Evolutionary conservation across 1,284 basidiomycete genomes (phyloP), one percentile per base, ranked within the genome.

Genomic region (Ceratobasidium sp.): DNA sequence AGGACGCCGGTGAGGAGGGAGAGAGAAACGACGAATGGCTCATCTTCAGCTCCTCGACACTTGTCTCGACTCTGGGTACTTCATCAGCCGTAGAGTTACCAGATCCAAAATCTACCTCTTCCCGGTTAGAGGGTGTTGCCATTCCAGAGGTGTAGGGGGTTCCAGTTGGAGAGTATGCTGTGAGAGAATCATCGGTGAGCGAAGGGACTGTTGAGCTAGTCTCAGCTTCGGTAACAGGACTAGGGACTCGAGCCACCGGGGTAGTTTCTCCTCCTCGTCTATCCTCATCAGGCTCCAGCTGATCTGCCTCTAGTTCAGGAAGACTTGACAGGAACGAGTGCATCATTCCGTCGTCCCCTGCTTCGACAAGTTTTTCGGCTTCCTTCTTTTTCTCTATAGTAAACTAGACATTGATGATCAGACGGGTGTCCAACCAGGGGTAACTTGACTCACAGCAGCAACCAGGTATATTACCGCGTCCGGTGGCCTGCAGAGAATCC

Each of bases 381-480:
- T 93, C 90, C 42, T 88, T 86, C 83, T 92, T 93, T 64, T 91
- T 87, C 13, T 88, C 85, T 20, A 95, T 83, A 51, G 91, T 87
- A 49, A 94, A 84, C 93, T 94, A 28, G 46, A 28, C 63, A 28
- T 51, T 72, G 58, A 20, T 53, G 20, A 61, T 58, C 60, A 76
- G 63, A 26, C n/a, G 18, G 20, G 46, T 13, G 39, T 46, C 60
- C 9, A 23, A 26, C 13, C 60, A 42, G 9, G 18, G 28, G 4
- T 60, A 49, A 63, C 5, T 28, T 3, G 15, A 73, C 15, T 10
- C 6, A 97, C 94, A 39, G 94, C 93, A 46, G 93, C 91, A 6
- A 91, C 92, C 1, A 98, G 89, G 86, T 97, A 98, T 1, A 97
- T 92, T 0, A 91, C 89, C 1, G 89, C 87, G 49, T 95, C 90